Conservation (phyloP, 164 flowering plant species). For the Aristolochia californica region DNA sequence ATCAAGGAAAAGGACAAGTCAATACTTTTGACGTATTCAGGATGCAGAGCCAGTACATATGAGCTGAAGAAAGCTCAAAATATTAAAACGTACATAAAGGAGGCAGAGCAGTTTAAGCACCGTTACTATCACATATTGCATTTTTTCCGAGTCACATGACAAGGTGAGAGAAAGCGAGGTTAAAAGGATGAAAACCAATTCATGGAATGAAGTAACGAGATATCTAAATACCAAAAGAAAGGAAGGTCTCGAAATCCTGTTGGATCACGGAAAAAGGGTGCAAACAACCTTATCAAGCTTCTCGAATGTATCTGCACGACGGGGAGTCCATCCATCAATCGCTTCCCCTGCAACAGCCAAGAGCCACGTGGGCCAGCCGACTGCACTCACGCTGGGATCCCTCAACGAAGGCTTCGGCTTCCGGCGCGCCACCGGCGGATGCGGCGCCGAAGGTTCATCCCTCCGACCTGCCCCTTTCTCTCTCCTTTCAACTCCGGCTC, state of each 20-base stretch:
- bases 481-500: constrained; percentile 12
- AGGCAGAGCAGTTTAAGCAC: too few species aligned
- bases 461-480: constrained; percentile 9
- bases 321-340: constrained; percentile 65
- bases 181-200: too few species aligned
- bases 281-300: constrained; percentile 65
- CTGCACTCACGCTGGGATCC: constrained; percentile 13
- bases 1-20: background rate
- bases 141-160: too few species aligned
- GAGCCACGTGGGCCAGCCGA: constrained; percentile 83
- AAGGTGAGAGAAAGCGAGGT: too few species aligned
- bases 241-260: too few species aligned
- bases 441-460: constrained; percentile 6
- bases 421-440: constrained; percentile 16
- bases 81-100: too few species aligned
- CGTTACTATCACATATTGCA: too few species aligned
- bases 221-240: too few species aligned
- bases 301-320: constrained; percentile 70
- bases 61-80: too few species aligned
- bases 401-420: constrained; percentile 11
- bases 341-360: constrained; percentile 65
- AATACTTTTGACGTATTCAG: too few species aligned
- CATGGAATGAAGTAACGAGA: too few species aligned
- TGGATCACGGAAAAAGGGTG: background rate
- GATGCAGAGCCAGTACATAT: too few species aligned